Percentiles rank a stretch among this genome's conserved stretches.
Evolutionary conservation across 2,329 filamentous ascomycete species (phyloP).

Genomic region (Fonsecaea multimorphosa): DNA sequence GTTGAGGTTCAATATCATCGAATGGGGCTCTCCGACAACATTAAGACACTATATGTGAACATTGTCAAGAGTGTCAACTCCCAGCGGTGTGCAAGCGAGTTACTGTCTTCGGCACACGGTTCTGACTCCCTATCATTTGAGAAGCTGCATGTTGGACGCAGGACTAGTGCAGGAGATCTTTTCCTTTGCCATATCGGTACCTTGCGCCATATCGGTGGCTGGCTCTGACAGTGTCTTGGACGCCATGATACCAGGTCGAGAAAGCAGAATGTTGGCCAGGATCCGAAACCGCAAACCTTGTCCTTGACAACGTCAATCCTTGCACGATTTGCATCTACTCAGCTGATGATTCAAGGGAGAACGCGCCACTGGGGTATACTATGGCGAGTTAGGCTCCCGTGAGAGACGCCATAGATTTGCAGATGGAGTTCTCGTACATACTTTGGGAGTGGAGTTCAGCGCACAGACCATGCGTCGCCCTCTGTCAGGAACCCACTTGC

Average conservation of each 20-base stretch:
- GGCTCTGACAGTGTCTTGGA: neutral
- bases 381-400: neutral
- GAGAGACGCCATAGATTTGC: no score
- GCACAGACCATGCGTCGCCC: neutral
- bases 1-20: neutral
- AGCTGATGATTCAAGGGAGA: neutral
- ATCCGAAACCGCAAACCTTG: neutral
- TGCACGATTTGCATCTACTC: neutral
- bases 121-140: neutral
- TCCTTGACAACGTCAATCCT: neutral
- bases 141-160: conserved; percentile 8
- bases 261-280: neutral
- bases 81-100: neutral
- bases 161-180: conserved; percentile 15
- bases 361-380: neutral
- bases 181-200: neutral
- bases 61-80: neutral
- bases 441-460: neutral
- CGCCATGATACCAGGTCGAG: conserved; percentile 1
- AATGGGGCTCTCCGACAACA: neutral
- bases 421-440: neutral
- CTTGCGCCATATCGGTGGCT: neutral
- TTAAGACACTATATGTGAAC: conserved; percentile 3
- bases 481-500: neutral
- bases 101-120: neutral